Base-by-base conservation (phyloP, 805 yeast genomes). In the Metschnikowia bowlesiae region DNA sequence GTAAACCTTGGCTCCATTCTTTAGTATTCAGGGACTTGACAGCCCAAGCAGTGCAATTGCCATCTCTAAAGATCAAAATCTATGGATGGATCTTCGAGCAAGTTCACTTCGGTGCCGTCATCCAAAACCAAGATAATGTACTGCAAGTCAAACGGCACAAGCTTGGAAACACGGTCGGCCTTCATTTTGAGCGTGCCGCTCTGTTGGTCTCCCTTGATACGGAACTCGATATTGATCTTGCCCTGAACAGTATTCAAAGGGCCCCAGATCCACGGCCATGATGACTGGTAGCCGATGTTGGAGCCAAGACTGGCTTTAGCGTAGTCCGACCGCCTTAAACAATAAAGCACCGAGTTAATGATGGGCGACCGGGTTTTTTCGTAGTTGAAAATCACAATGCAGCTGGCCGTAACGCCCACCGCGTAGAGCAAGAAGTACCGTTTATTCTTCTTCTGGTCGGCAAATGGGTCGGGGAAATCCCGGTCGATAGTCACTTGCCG, bases 341-440 rank as follows among this genome's bases (percentile, higher is more conserved):
- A 86, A 67, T 89, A 90, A 65, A 94, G 72, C 4, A 96, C 86
- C 6, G 96, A 91, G 38, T 86, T 80, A 59, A 92, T 86, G 52
- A 92, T 80, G 1, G 98, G 97, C 11, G 96, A 88, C 41, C 87
- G 83, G 16, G 90, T 83, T 65, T 90, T 91, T 66, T 94, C 99
- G 69, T 92, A 91, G 73, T 94, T 91, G 79, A 92, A 85, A 60
- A 92, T 87, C 31, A 87, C 78, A 6, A 59, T 63, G 55, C 75
- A 72, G 26, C 74, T 64, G n/a, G 67, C 56, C 1, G 66, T 58
- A 8, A 73, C 67, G 1, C 76, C 78, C 22, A 71, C 47, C 1
- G 70, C 75, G 51, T 73, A 73, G 8, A 59, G 64, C 6, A 75
- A 66, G 64, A 90, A 84, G 50, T 82, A 80, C 22, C 71, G 60